Percentiles rank a stretch among this genome's conserved stretches.
Evolutionary conservation across 805 yeast species (phyloP).

Genomic region (Teunomyces atbi): DNA sequence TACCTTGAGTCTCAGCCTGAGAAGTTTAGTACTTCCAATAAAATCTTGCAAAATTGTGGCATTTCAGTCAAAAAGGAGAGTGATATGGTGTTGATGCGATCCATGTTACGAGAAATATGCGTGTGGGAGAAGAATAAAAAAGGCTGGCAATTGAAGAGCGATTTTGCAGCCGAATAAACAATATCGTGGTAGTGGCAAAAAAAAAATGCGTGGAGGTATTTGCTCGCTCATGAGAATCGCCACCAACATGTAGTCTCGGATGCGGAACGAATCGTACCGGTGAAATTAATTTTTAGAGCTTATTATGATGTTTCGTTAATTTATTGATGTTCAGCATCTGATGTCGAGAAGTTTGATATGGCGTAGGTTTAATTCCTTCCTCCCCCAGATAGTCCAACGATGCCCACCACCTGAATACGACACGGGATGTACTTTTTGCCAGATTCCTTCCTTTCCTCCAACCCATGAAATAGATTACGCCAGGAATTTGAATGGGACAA

Average conservation of each 20-base stretch:
- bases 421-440: conserved; percentile 64
- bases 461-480: conserved; percentile 40
- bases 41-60: conserved; percentile 43
- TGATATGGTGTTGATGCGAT: conserved; percentile 61
- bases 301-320: neutral
- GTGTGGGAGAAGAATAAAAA: conserved; percentile 56
- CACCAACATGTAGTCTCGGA: neutral
- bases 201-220: neutral
- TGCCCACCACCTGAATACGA: conserved; percentile 55
- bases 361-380: neutral
- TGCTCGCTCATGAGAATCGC: neutral
- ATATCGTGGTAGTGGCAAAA: neutral
- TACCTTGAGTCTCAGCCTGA: conserved; percentile 37
- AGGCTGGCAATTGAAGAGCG: conserved; percentile 67
- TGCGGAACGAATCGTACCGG: neutral
- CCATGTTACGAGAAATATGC: conserved; percentile 67
- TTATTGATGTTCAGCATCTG: neutral
- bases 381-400: conserved; percentile 3
- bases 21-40: conserved; percentile 48
- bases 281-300: neutral
- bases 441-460: conserved; percentile 36
- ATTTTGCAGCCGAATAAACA: conserved; percentile 15
- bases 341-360: neutral
- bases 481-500: conserved; percentile 46
- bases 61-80: conserved; percentile 33